Evolutionary conservation across 768 basidiomycete species (phyloP), one percentile per base, ranked within the genome.

Genomic region (Trametes sanguinea): DNA sequence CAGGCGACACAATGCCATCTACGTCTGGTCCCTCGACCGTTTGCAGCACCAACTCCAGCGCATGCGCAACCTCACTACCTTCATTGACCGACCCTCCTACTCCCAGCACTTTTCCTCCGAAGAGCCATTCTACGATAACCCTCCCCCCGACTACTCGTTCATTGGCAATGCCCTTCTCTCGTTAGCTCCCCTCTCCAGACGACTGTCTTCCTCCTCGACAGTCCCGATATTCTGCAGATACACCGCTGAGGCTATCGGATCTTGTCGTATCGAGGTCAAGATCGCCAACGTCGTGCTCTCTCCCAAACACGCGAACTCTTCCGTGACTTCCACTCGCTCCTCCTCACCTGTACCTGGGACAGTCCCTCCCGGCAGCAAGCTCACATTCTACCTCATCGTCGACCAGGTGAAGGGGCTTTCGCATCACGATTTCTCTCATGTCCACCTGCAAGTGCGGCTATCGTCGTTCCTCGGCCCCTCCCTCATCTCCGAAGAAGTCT

Each of bases 201-300:
- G 86, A 57, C 77, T 92, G 40, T 89, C 92, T 2, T 90, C 87
- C 1, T 81, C 83, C 2, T 86, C 85, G n/a, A 84, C 81, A 0
- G 85, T 92, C 14, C 94, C 95, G 1, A 94, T 99, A 70, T 93
- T 94, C 73, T 96, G 94, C 71, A 86, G 91, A 35, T 96, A 95
- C 70, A 97, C 95, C 1, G 84, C 93, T 50, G 96, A 98, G 72
- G 95, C 95, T 1, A 94, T 98, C 65, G 97, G 96, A 1, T 94
- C 93, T 30, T 98, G 95, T 76, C 86, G 94, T 27, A 81, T 97
- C 56, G 87, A 89, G 65, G 81, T 97, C 75, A 92, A 87, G 75
- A 83, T 94, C 46, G 82, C 90, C 65, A 92, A 86, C 64, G 83
- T 91, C 42, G 77, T 85, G 30, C 73, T 85, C 44, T 80, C 88